Evolutionary conservation across 2,329 filamentous ascomycete species (phyloP).

Genomic region (Scytalidium lignicola): DNA sequence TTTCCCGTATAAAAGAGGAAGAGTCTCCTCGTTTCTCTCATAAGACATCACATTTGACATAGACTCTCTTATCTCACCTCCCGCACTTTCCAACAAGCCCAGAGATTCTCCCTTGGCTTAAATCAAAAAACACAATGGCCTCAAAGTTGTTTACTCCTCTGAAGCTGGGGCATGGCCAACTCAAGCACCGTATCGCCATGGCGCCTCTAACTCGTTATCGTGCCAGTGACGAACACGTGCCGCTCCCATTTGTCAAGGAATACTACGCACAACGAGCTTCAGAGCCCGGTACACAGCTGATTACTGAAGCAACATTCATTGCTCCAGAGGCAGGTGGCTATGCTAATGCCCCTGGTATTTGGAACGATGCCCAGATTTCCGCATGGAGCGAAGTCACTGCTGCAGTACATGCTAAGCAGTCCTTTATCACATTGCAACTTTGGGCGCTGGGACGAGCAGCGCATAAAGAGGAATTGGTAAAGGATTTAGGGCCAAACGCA

Average conservation of each 20-base stretch:
- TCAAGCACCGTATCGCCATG: slow-evolving; percentile 45
- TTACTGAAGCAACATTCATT: slow-evolving; percentile 51
- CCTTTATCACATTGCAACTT: slow-evolving; percentile 54
- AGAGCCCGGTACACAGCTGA: slow-evolving; percentile 47
- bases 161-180: slow-evolving; percentile 32
- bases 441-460: slow-evolving; percentile 52
- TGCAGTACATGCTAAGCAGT: slow-evolving; percentile 53
- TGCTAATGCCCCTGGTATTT: slow-evolving; percentile 51
- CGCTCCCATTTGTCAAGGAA: slow-evolving; percentile 36
- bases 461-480: slow-evolving; percentile 8
- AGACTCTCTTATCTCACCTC: no score
- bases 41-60: no score
- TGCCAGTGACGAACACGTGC: slow-evolving; percentile 41
- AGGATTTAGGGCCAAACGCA: slow-evolving; percentile 17
- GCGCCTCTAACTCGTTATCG: slow-evolving; percentile 54
- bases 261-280: slow-evolving; percentile 50
- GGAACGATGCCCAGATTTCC: slow-evolving; percentile 43
- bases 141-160: slow-evolving; percentile 38
- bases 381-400: slow-evolving; percentile 54
- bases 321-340: slow-evolving; percentile 39
- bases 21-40: no score
- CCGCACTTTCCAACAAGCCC: no score
- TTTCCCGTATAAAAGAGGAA: no score
- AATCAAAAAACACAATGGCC: slow-evolving; percentile 5
- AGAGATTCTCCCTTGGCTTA: no score